Base-by-base conservation (phyloP, 352 stramenopile genomes). In the Phytophthora pseudosyringae region DNA sequence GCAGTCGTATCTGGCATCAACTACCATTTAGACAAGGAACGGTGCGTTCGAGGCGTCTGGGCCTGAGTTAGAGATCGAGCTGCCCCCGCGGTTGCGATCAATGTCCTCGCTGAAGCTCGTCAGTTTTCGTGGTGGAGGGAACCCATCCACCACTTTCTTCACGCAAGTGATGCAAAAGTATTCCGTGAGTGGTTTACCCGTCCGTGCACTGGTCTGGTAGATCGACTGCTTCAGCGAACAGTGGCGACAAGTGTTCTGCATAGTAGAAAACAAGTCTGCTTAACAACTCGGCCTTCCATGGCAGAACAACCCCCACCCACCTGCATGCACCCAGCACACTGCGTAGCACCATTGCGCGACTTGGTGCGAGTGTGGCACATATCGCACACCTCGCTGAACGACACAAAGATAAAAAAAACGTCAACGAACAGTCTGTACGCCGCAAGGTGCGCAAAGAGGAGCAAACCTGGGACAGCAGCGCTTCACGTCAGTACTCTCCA, bases 101-200 rank as follows among this genome's bases (percentile, higher is more conserved):
- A 48, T 43, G 31, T 64, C 56, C 10, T 59, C 46, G 16, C 31
- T 54, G 38, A 46, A 45, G 16, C 48, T 67, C n/a, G 35, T 64
- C 40, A 63, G 41, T 28, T 71, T 70, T n/a, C 61, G 54, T 18
- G 33, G 48, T 3, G 21, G 26, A 28, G 36, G 15, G 2, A 40
- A 33, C 3, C 33, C 61, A 10, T 38, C 38, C 6, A 67, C 49
- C 12, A 71, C 58, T 57, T 76, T 72, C 18, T 54, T 64, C 40
- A 75, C 58, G 35, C 70, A 75, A n/a, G 59, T 35, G 10, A 64
- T 71, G 28, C 68, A 80, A 47, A 80, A 80, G 11, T 52, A 44
- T 40, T 76, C 63, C 4, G 54, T 67, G 2, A 75, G 51, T 3
- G 67, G 39, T 28, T 69, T 58, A 1, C 65, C 59, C 8, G 58